Evolutionary conservation across 257 asterid species (phyloP).

Genomic region (Jacaranda mimosifolia): DNA sequence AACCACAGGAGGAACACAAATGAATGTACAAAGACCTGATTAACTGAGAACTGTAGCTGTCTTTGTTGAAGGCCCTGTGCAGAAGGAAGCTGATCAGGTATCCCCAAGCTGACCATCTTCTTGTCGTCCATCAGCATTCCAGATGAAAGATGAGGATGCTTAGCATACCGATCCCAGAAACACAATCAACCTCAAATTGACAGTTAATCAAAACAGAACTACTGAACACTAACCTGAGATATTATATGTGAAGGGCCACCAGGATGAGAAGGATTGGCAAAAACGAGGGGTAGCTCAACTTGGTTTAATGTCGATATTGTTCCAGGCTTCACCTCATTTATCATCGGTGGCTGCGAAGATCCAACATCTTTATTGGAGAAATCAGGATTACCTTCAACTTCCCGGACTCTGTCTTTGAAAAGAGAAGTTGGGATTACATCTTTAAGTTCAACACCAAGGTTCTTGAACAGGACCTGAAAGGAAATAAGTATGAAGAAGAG

Average conservation of each 20-base stretch:
- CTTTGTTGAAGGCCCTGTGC: slow-evolving; percentile 73
- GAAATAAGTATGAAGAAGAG: slow-evolving; percentile 26
- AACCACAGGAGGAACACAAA: slow-evolving; percentile 23
- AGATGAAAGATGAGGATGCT: slow-evolving; percentile 68
- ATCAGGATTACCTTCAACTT: slow-evolving; percentile 96
- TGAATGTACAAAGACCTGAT: slow-evolving; percentile 60
- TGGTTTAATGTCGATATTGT: slow-evolving; percentile 68
- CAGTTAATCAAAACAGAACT: slow-evolving; percentile 2
- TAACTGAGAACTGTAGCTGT: slow-evolving; percentile 72
- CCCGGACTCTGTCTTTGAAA: slow-evolving; percentile 83
- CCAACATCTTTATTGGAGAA: slow-evolving; percentile 90
- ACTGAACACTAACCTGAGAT: slow-evolving; percentile 65
- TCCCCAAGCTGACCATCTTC: slow-evolving; percentile 74
- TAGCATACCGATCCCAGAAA: slow-evolving; percentile 57
- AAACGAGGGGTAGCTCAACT: slow-evolving; percentile 79
- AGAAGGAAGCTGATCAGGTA: slow-evolving; percentile 88
- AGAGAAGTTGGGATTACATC: slow-evolving; percentile 87
- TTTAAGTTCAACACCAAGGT: slow-evolving; percentile 87
- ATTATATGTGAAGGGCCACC: slow-evolving; percentile 70
- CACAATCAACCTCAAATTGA: slow-evolving; percentile 29
- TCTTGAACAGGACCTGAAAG: slow-evolving; percentile 90
- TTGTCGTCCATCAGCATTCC: slow-evolving; percentile 78
- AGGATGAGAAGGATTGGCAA: slow-evolving; percentile 62
- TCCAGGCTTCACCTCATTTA: slow-evolving; percentile 76
- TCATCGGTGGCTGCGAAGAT: slow-evolving; percentile 70